phyloP scores from a whole-genome alignment of 257 asterid genomes.

The Schizonepeta tenuifolia region DNA sequence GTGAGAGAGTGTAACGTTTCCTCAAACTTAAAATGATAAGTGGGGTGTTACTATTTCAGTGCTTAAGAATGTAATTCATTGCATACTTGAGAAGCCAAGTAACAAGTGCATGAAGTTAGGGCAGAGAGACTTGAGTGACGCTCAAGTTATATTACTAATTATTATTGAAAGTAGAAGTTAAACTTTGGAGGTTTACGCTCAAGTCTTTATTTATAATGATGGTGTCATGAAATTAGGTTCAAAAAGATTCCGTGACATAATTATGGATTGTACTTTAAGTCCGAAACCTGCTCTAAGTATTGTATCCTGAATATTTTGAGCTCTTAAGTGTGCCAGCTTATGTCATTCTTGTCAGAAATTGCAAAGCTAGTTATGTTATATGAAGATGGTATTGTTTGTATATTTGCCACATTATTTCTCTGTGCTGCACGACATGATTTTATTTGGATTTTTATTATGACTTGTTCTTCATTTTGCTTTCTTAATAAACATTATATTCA shows the following conservation, averaged over 20 bases:
- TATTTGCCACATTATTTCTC: neutral
- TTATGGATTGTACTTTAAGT: neutral
- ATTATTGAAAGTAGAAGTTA: no score
- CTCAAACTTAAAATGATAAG: neutral
- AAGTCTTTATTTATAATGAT: neutral
- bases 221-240: neutral
- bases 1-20: neutral
- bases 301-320: neutral
- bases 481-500: constrained; percentile 5
- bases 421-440: neutral
- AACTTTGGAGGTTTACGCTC: neutral
- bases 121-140: neutral
- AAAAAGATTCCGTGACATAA: constrained; percentile 6
- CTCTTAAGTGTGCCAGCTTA: neutral
- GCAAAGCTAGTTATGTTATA: neutral
- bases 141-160: no score
- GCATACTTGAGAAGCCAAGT: neutral
- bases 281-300: neutral
- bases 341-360: neutral
- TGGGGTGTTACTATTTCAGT: neutral
- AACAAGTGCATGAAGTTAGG: neutral
- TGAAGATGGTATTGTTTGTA: constrained; percentile 13
- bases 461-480: neutral
- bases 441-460: neutral
- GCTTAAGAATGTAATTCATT: neutral